A percentile compares a stretch with the other conserved stretches of the same genome.
phyloP scores from a whole-genome alignment of 768 basidiomycete genomes.

The Termitomyces eurrhizus region DNA sequence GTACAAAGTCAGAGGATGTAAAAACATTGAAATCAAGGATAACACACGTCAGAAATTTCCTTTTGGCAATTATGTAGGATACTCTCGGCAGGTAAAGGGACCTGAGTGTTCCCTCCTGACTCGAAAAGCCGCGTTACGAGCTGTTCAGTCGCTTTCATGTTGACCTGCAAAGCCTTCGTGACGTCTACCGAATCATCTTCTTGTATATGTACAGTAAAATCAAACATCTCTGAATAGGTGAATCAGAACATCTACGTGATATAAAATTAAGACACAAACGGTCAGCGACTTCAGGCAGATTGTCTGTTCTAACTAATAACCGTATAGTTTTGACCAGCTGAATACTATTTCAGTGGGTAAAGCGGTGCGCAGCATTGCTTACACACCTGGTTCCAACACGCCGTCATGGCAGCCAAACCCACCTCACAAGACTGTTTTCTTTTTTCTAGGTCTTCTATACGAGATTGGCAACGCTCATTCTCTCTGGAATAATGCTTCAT shows the following conservation, averaged over 20 bases:
- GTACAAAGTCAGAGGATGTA: constrained; percentile 10
- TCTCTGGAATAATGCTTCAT: constrained; percentile 83
- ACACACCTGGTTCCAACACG: constrained; percentile 76
- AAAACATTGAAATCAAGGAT: neutral
- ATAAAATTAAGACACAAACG: constrained; percentile 25
- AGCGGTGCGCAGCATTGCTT: constrained; percentile 3
- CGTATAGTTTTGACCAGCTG: constrained; percentile 69
- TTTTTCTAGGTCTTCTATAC: constrained; percentile 61
- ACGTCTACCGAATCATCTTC: constrained; percentile 34
- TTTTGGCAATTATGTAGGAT: constrained; percentile 46
- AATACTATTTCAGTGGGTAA: neutral
- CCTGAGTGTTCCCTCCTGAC: constrained; percentile 31
- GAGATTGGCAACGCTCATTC: constrained; percentile 57
- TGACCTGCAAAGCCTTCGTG: constrained; percentile 46
- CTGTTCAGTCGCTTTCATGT: constrained; percentile 52
- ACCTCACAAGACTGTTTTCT: constrained; percentile 66
- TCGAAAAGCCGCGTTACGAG: constrained; percentile 58
- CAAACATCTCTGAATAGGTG: constrained; percentile 37
- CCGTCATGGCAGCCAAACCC: constrained; percentile 67
- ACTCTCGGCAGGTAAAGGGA: constrained; percentile 31
- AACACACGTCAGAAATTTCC: constrained; percentile 58
- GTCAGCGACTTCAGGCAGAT: constrained; percentile 38
- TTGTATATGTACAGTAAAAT: constrained; percentile 38
- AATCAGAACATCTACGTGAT: constrained; percentile 1
- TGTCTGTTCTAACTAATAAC: constrained; percentile 50